Percentiles rank a stretch among this genome's conserved stretches.
Evolutionary conservation across 2,329 filamentous ascomycete species (phyloP).

Genomic region (Zarea fungicola): DNA sequence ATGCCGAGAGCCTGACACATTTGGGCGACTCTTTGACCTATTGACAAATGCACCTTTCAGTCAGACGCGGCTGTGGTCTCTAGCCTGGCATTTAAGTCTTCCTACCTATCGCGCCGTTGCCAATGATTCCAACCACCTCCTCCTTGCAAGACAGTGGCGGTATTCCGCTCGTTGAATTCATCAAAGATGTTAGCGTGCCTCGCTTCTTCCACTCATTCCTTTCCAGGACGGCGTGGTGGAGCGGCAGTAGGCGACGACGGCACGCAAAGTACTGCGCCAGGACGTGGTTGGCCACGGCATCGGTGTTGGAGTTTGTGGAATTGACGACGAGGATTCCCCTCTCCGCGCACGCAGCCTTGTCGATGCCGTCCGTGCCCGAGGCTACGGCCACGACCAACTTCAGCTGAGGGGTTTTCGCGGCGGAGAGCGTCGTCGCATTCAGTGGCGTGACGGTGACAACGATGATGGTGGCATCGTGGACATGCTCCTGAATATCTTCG

Average conservation of each 20-base stretch:
- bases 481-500: neutral
- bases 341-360: slow-evolving; percentile 61
- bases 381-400: slow-evolving; percentile 7
- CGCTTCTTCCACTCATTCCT: slow-evolving; percentile 14
- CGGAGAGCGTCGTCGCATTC: neutral
- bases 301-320: slow-evolving; percentile 66
- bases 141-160: slow-evolving; percentile 23
- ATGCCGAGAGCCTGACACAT: slow-evolving; percentile 21
- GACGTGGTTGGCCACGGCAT: slow-evolving; percentile 68
- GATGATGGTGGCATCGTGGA: slow-evolving; percentile 3
- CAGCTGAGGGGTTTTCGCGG: neutral
- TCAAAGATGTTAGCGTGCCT: slow-evolving; percentile 16
- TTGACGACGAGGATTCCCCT: slow-evolving; percentile 71
- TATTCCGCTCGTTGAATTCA: slow-evolving; percentile 16
- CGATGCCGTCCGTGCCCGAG: slow-evolving; percentile 65
- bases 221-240: slow-evolving; percentile 5
- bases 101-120: slow-evolving; percentile 19
- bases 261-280: slow-evolving; percentile 61
- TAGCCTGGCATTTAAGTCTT: no score
- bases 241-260: slow-evolving; percentile 14
- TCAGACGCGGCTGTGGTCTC: no score
- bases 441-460: neutral
- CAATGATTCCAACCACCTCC: slow-evolving; percentile 24
- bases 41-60: no score
- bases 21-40: slow-evolving; percentile 21